Base-by-base conservation (phyloP, 345 rosid species). In the Euphorbia peplus region DNA sequence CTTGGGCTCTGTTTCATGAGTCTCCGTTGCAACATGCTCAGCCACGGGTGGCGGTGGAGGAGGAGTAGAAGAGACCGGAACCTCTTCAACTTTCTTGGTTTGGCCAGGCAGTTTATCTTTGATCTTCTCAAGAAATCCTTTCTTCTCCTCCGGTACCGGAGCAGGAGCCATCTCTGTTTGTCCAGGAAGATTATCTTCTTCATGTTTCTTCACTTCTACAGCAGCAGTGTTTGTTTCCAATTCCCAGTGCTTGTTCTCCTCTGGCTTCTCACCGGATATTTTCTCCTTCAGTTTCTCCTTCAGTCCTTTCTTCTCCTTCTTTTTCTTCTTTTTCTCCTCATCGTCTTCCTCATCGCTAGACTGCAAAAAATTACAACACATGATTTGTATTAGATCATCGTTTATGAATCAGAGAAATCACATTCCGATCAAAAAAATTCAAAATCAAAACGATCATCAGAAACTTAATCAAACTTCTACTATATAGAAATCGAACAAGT, bases 321-420 rank as follows among this genome's bases (percentile, higher is more conserved):
- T 84, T 66, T 84, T 67, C 29, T 85, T 82, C 80, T 89, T 84
- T 82, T 87, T 83, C 73, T 84, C 81, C 78, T 77, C 83, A 30
- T 64, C 89, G 29, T 77, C 97, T 76, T 87, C 98, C 74, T 91
- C 96, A 18, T 88, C 95, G 35, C 93, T 85, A 0, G 97, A 91
- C 99, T 89, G 84, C 65, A 60, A n/a, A 32, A 32, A 32, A 32
- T 32, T n/a, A n/a, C n/a, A 32, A 32, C 6, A 32, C 37, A 32
- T 6, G 37, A 32, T 32, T 32, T n/a, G n/a, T n/a, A n/a, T n/a
- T 32, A 32, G 37, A 32, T 32, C 37, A 32, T 32, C 37, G 37
- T 32, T 2, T 6, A 32, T 3, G 37, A 32, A 32, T 32, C 37
- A 6, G 37, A 32, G 6, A 32, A 32, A 32, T 32, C 6, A 6